Conservation (phyloP, 2,329 filamentous ascomycete species). For the Aspergillus sp. region DNA sequence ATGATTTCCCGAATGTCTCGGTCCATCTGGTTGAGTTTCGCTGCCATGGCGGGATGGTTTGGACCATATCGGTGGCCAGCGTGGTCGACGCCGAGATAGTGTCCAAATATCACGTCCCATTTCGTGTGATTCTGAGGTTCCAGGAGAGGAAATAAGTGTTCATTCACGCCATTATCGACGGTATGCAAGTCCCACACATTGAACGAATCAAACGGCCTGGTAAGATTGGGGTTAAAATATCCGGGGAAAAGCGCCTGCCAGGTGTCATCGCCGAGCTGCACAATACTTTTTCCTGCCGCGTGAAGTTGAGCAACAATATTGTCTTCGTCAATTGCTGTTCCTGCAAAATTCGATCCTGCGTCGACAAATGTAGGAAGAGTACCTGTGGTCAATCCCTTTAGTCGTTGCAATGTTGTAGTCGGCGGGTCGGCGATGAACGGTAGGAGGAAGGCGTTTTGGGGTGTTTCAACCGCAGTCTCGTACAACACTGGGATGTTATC, state of each 20-base stretch:
- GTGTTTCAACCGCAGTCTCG: constrained; percentile 72
- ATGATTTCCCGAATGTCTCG: constrained; percentile 71
- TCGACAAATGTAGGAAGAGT: constrained; percentile 95
- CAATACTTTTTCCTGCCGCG: constrained; percentile 71
- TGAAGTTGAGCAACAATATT: constrained; percentile 67
- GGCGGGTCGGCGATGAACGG: constrained; percentile 98
- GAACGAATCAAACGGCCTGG: constrained; percentile 90
- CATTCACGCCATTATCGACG: constrained; percentile 89
- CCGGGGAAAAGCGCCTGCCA: constrained; percentile 91
- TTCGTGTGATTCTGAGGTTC: constrained; percentile 61
- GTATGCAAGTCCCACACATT: constrained; percentile 98
- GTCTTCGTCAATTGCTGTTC: constrained; percentile 93
- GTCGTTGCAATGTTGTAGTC: constrained; percentile 84
- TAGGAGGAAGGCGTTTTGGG: constrained; percentile 80
- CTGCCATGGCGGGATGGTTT: constrained; percentile 85
- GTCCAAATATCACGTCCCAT: constrained; percentile 95
- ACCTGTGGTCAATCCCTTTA: constrained; percentile 93
- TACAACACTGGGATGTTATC: constrained; percentile 85
- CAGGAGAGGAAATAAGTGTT: constrained; percentile 79
- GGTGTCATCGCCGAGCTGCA: constrained; percentile 96
- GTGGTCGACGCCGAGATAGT: constrained; percentile 94
- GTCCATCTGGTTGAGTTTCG: constrained; percentile 92
- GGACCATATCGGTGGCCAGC: constrained; percentile 95
- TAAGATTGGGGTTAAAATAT: constrained; percentile 87
- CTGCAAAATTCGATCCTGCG: constrained; percentile 90